Evolutionary conservation across 306 rosid species (phyloP).

Genomic region (Sechiopsis laciniata): DNA sequence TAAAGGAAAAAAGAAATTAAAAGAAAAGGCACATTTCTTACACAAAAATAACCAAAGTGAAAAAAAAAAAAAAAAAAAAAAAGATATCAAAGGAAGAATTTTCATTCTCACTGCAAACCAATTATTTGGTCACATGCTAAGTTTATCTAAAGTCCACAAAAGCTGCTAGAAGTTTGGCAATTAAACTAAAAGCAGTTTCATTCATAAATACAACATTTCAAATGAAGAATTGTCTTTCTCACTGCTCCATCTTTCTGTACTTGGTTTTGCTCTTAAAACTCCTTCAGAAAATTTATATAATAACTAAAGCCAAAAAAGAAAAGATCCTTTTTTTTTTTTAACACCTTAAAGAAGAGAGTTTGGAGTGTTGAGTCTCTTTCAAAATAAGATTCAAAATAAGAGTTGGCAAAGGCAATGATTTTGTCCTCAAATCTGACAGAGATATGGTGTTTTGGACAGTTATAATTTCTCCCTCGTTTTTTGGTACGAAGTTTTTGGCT

Average conservation of each 20-base stretch:
- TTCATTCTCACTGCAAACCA: neutral
- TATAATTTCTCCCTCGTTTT: neutral
- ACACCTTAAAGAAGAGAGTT: neutral
- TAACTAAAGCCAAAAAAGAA: no score
- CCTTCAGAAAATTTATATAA: neutral
- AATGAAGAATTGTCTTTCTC: no score
- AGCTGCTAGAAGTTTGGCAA: constrained; percentile 4
- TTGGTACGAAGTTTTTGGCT: neutral
- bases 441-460: constrained; percentile 16
- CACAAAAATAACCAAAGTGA: neutral
- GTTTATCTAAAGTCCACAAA: neutral
- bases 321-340: no score
- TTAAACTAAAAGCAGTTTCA: neutral
- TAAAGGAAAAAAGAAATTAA: no score
- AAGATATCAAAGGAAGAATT: neutral
- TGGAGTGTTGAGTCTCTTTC: constrained; percentile 14
- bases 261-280: neutral
- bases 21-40: no score
- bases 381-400: neutral
- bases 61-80: no score
- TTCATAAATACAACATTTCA: neutral
- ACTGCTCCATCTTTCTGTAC: neutral
- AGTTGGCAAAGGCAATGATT: neutral
- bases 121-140: constrained; percentile 12
- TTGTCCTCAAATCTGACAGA: constrained; percentile 18